phyloP scores from a whole-genome alignment of 148 eudicot genomes.

The Rhododendron ferrugineum region DNA sequence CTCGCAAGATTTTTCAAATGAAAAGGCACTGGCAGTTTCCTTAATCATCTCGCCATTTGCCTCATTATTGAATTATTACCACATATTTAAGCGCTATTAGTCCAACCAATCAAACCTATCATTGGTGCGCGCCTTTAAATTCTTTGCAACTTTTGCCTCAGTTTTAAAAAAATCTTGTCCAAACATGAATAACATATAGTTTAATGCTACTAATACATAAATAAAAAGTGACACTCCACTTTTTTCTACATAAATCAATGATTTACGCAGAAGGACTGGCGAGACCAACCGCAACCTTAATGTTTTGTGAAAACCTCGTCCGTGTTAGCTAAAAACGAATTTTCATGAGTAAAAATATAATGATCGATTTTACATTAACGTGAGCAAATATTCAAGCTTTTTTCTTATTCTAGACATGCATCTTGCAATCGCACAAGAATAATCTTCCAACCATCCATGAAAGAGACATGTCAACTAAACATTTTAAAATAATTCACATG shows the following conservation, averaged over 20 bases:
- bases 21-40: not conserved
- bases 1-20: not conserved
- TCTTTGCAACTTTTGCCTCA: not conserved
- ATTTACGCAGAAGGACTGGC: not conserved
- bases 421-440: not conserved
- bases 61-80: not conserved
- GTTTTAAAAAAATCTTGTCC: not conserved
- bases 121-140: not conserved
- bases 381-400: not conserved
- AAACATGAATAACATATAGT: not conserved
- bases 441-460: not conserved
- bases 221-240: not conserved
- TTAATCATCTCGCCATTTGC: not conserved
- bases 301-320: not conserved
- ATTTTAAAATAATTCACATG: not conserved
- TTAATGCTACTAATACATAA: not conserved
- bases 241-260: too few relatives aligned
- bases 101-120: not conserved
- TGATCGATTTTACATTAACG: not conserved
- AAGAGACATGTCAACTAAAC: not conserved
- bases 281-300: not conserved
- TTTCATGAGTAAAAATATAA: too few relatives aligned
- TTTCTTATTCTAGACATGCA: not conserved
- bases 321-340: not conserved
- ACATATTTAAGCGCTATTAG: not conserved